These are phyloP conservation scores for Puccinia coronata DNA, from an alignment of 1,284 basidiomycete species.

Conservation along the genomic window DNA sequence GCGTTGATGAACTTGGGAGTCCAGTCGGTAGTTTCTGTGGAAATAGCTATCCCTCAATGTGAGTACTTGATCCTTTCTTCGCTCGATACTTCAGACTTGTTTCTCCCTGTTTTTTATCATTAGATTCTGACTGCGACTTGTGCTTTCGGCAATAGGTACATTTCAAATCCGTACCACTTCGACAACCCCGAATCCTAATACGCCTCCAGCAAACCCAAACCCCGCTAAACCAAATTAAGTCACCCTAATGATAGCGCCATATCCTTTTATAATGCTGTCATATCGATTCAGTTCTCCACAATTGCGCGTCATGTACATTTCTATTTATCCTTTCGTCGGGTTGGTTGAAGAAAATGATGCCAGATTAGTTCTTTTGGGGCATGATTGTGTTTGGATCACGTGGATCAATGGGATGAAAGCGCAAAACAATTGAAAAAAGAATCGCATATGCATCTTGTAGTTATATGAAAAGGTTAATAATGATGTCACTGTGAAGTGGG, in stretches of 20 bases:
- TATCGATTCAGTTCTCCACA: neutral
- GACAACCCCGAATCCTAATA: conserved; percentile 5
- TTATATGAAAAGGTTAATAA: too few species aligned
- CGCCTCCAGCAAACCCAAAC: conserved; percentile 15
- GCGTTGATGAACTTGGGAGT: conserved; percentile 47
- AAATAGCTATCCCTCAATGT: conserved; percentile 47
- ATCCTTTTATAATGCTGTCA: neutral
- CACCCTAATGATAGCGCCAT: neutral
- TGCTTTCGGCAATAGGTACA: conserved; percentile 11
- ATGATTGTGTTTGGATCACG: neutral
- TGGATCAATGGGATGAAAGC: neutral
- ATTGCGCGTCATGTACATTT: neutral
- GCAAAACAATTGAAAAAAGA: neutral
- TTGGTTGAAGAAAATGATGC: neutral
- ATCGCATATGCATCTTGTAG: too few species aligned
- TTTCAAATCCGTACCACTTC: conserved; percentile 34
- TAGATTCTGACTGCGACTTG: neutral
- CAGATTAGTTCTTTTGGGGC: neutral
- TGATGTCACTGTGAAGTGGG: too few species aligned
- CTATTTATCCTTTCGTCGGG: neutral
- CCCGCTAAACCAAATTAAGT: conserved; percentile 14
- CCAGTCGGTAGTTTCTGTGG: conserved; percentile 37
- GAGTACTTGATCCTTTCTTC: neutral
- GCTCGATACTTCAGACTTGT: neutral
- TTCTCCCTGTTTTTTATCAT: neutral